Conservation (phyloP, 2,329 filamentous ascomycete species). For the Colletotrichum musae region DNA sequence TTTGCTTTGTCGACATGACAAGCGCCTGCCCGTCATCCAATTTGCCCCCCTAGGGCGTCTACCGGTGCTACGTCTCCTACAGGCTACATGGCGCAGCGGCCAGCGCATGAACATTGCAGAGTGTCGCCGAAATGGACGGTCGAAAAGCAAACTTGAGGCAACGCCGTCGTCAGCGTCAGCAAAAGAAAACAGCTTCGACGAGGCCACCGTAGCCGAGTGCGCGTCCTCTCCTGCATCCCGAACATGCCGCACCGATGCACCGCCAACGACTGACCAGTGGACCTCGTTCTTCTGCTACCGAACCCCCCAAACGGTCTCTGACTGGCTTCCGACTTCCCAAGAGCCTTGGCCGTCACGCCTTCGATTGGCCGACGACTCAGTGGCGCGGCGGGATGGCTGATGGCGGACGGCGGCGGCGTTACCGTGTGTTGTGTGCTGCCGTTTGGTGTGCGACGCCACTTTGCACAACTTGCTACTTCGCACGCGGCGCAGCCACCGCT, state of each 20-base stretch:
- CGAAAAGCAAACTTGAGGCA: background rate
- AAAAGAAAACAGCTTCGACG: background rate
- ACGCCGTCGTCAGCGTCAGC: background rate
- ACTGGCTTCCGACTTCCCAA: conserved; percentile 25
- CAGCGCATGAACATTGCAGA: too few species aligned
- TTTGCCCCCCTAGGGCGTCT: background rate
- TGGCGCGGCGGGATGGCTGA: background rate
- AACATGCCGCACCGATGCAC: conserved; percentile 14
- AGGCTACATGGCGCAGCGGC: conserved; percentile 5
- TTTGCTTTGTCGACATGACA: too few species aligned
- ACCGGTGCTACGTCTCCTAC: background rate
- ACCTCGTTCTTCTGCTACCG: conserved; percentile 3
- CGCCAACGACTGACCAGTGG: background rate
- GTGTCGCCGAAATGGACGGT: background rate
- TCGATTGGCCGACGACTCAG: background rate
- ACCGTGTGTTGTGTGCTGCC: background rate
- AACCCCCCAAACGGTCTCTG: conserved; percentile 19
- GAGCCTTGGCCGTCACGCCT: conserved; percentile 19
- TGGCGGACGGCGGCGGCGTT: background rate
- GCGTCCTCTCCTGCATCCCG: conserved; percentile 27
- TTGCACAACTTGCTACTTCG: background rate
- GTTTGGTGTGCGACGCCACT: background rate
- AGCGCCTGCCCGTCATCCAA: too few species aligned
- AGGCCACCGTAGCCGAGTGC: background rate
- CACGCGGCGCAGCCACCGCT: background rate